Evolutionary conservation across 345 rosid species (phyloP).

Genomic region (Turnera subulata): DNA sequence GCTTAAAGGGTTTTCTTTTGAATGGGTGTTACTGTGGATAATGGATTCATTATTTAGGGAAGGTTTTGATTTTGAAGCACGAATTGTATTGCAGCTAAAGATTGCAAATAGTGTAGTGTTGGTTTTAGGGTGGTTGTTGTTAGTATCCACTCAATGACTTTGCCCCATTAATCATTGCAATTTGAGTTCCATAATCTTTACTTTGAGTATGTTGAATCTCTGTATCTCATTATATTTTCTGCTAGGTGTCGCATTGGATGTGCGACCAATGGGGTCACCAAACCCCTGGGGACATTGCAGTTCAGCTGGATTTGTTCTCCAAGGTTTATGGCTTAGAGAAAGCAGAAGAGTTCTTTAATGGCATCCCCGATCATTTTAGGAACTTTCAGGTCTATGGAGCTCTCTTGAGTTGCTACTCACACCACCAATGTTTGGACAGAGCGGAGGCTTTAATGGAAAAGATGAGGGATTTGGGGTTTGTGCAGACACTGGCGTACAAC

Average conservation of each 20-base stretch:
- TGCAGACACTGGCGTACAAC: conserved; percentile 29
- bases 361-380: background rate
- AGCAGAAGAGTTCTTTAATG: conserved; percentile 18
- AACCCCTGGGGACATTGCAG: conserved; percentile 26
- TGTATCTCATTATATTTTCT: background rate
- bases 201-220: background rate
- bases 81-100: no score
- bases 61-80: background rate
- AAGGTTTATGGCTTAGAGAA: conserved; percentile 17
- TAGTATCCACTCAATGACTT: background rate
- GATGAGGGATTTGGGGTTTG: background rate
- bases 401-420: background rate
- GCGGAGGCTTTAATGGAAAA: background rate
- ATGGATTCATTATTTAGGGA: background rate
- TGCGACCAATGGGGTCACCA: conserved; percentile 25
- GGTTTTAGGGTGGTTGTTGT: background rate
- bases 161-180: background rate
- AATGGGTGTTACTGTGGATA: background rate
- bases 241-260: conserved; percentile 49
- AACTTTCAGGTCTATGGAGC: background rate
- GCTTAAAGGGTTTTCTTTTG: background rate
- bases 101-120: no score
- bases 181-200: background rate
- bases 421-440: background rate
- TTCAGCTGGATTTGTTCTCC: conserved; percentile 24